Base-by-base conservation (phyloP, 2,329 filamentous ascomycete species). In the Alternaria gaisen region DNA sequence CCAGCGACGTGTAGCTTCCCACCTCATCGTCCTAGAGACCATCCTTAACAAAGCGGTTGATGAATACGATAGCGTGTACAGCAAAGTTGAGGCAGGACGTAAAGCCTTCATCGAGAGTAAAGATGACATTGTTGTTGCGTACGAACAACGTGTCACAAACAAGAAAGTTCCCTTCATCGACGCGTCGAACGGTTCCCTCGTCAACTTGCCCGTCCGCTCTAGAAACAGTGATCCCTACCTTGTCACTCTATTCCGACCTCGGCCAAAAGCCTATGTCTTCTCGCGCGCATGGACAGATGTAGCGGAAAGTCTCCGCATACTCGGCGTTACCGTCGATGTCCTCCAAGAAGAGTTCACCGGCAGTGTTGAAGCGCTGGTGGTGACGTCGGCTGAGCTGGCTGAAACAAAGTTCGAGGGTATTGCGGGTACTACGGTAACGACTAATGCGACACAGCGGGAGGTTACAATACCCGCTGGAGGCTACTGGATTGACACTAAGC, bases 201-300 rank as follows among this genome's bases (percentile, higher is more conserved):
- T 48, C 3, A 0, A 4, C 42, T 63, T 69, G 0, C 34, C 50
- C 1, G 50, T 54, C 42, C 44, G 28, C 1, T 59, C 57, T 1
- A 47, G 40, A 41, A 61, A 64, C 50, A 68, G 53, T 6, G 70
- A 66, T 24, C 65, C 69, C 9, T 53, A 62, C 9, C 44, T 53
- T 8, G 56, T 69, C 20, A 67, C 65, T 14, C 56, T 72, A 4
- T 66, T 61, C 1, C 68, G 69, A 2, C 22, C 66, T 9, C 56
- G 70, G 0, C 69, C 69, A 1, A 61, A 64, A 43, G 68, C 69
- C 9, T 70, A 73, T 36, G 62, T 74, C 24, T 71, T 73, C 53
- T 70, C 70, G 2, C 64, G 63, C 42, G 66, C 70, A 8, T 72
- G 65, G 64, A 40, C 51, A 10, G 63, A 69, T 36, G 61, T 72